Conservation (phyloP, 306 rosid species). For the Castanopsis chinensis region DNA sequence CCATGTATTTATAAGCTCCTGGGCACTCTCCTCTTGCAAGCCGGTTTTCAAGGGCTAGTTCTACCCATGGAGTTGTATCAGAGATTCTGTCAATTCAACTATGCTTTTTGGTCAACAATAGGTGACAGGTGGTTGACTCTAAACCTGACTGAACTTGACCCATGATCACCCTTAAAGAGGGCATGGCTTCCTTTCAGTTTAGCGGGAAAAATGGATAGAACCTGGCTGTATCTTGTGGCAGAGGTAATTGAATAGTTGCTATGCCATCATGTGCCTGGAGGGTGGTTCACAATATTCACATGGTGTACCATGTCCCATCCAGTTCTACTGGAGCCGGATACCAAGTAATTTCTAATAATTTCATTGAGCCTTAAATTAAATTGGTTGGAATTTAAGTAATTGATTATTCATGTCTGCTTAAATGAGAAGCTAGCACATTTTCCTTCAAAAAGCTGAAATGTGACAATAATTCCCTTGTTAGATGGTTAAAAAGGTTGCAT, state of each 20-base stretch:
- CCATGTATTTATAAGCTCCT: no score
- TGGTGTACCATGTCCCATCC: not conserved
- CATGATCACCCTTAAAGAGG: no score
- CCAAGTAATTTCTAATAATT: not conserved
- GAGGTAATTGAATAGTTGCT: not conserved
- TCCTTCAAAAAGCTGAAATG: conserved; percentile 18
- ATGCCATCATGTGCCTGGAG: not conserved
- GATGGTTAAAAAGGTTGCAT: not conserved
- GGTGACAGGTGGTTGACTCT: no score
- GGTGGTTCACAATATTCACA: not conserved
- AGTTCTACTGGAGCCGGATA: not conserved
- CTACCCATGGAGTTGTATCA: no score
- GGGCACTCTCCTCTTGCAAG: no score
- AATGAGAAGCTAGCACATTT: conserved; percentile 1
- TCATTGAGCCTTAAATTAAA: not conserved
- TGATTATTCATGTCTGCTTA: conserved; percentile 15
- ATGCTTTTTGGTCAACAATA: not conserved
- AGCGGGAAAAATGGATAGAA: not conserved
- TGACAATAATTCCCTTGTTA: conserved; percentile 6
- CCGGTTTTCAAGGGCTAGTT: no score
- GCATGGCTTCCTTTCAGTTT: not conserved
- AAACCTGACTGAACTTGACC: no score
- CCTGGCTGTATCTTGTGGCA: not conserved
- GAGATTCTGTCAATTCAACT: not conserved
- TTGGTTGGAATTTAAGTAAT: conserved; percentile 9